Percentiles rank a stretch among this genome's conserved stretches.
These are phyloP conservation scores for Pichia sp. DNA, from an alignment of 1,139 yeast species.

Conservation along the genomic window DNA sequence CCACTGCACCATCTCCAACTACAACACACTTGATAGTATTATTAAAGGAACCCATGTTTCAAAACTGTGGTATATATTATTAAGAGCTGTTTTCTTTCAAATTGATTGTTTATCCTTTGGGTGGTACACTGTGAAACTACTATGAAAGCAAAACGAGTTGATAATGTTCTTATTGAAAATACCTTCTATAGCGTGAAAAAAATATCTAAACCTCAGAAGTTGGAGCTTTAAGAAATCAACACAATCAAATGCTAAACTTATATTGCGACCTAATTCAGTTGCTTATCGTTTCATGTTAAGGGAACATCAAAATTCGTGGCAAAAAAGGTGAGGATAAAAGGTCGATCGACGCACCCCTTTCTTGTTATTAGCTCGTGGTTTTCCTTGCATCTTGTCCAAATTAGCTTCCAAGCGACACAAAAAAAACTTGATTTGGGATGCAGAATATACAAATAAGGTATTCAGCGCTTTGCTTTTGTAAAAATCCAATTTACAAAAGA, in stretches of 20 bases:
- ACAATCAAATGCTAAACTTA: too few species aligned
- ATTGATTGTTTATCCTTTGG: neutral
- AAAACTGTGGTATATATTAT: neutral
- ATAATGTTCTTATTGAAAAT: neutral
- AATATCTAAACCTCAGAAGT: neutral
- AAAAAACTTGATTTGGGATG: too few species aligned
- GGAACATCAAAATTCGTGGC: neutral
- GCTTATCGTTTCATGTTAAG: neutral
- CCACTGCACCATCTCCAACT: constrained; percentile 98
- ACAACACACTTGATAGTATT: constrained; percentile 86
- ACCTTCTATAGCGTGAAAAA: neutral
- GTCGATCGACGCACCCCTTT: neutral
- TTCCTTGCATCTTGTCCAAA: too few species aligned
- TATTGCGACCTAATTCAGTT: too few species aligned
- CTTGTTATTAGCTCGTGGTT: neutral
- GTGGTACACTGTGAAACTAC: too few species aligned
- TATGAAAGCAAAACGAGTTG: neutral
- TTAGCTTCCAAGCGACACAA: too few species aligned
- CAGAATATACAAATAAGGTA: too few species aligned
- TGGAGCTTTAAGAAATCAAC: too few species aligned
- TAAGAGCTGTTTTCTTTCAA: neutral
- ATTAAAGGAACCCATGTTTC: constrained; percentile 16
- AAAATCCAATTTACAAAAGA: too few species aligned
- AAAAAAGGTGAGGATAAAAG: neutral
- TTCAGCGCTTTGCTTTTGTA: too few species aligned